Base-by-base conservation (phyloP, 805 yeast species). In the Cyberlindnera bimundalis region DNA sequence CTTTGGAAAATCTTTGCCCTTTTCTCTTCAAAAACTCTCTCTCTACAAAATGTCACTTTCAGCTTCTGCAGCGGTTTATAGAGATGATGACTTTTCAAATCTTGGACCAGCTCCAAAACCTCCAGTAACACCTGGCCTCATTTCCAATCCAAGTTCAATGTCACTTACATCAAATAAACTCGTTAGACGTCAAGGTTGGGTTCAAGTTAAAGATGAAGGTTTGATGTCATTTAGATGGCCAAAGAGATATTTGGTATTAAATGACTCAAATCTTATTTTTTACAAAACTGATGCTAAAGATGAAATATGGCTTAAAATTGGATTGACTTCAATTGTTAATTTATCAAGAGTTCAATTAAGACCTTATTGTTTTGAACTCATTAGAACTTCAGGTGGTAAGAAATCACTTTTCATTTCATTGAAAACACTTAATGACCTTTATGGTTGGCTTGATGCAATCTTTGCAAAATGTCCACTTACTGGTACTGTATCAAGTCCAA, bases 131-230 rank as follows among this genome's bases (percentile, higher is more conserved):
- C 59, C 66, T 2, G 56, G 58, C 26, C 58, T 68, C n/a, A 53
- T 62, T 9, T 54, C 65, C 42, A 57, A 65, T 35, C 55, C 57
- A 17, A 45, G 44, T 7, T 17, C 40, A n/a, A 14, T 36, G 7
- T 39, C 47, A 63, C 64, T 43, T 61, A 69, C 37, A 48, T 37
- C 47, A 8, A 35, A 40, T 20, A 53, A 53, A 24, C 24, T 56
- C 13, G 56, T 50, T 3, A 52, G 60, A 47, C 52, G 76, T 43
- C 72, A 78, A 43, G 96, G 97, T 0, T 90, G 96, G 95, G 90
- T 88, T 17, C 84, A 85, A 40, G 80, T 88, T 44, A 90, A 87
- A 61, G 98, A 91, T 53, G 97, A 91, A 53, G 96, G 97, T 12
- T 67, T 91, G 47, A 76, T 87, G 48, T 78, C 89, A 6, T 89